Percentiles rank a stretch among this genome's conserved stretches.
Conservation (phyloP, 73 alveolate genomes). For the Paraurostyla sp. region DNA sequence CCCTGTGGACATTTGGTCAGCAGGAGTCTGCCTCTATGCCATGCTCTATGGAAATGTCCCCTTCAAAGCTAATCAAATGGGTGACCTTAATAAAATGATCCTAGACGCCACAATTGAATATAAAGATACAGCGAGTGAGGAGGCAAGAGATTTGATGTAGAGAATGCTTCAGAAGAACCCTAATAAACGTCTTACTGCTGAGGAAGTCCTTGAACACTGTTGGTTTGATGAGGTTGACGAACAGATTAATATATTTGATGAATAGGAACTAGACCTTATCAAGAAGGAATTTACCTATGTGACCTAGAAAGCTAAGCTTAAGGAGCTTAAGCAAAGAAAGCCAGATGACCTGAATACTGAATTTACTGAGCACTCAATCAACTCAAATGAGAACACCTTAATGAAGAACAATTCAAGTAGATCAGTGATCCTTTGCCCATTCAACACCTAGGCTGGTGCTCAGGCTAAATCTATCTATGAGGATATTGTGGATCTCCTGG, state of each 20-base stretch:
- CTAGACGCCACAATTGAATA: slow-evolving; percentile 46
- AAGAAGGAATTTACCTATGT: slow-evolving; percentile 74
- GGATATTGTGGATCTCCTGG: slow-evolving; percentile 3
- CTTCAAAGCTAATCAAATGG: slow-evolving; percentile 80
- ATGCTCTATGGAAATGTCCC: slow-evolving; percentile 86
- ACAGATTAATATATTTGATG: slow-evolving; percentile 65
- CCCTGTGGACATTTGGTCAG: slow-evolving; percentile 80
- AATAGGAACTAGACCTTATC: slow-evolving; percentile 70
- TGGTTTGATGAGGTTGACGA: slow-evolving; percentile 77
- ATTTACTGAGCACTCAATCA: slow-evolving; percentile 65
- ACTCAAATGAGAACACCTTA: slow-evolving; percentile 61
- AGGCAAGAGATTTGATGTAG: slow-evolving; percentile 68
- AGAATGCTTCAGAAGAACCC: slow-evolving; percentile 69
- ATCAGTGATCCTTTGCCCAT: slow-evolving; percentile 73
- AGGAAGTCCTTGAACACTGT: slow-evolving; percentile 66
- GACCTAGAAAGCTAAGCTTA: slow-evolving; percentile 3
- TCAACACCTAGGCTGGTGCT: slow-evolving; percentile 61
- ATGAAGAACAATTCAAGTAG: slow-evolving; percentile 63
- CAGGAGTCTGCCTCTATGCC: slow-evolving; percentile 79
- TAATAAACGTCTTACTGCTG: slow-evolving; percentile 60
- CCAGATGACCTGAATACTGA: slow-evolving; percentile 53
- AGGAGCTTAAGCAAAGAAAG: slow-evolving; percentile 15
- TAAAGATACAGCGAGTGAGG: slow-evolving; percentile 75
- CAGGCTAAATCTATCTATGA: background rate
- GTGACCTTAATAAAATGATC: slow-evolving; percentile 72